These are phyloP conservation scores for Posidonia australis DNA, from an alignment of 106 monocot species.

Conservation along the genomic window DNA sequence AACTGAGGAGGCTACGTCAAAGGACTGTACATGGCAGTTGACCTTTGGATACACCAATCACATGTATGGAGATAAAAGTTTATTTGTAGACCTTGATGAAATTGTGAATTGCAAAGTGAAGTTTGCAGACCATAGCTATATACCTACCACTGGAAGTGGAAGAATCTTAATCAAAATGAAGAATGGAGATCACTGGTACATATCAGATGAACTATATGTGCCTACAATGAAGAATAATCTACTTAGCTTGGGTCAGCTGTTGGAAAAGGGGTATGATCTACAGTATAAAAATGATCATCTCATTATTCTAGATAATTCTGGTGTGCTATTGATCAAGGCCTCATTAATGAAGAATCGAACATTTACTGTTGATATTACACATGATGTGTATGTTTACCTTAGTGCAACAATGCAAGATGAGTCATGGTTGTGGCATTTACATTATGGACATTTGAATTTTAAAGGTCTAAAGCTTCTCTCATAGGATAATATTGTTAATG, in stretches of 20 bases:
- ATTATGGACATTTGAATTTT: background rate
- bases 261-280: background rate
- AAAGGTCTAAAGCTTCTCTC: background rate
- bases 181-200: background rate
- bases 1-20: background rate
- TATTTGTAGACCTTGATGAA: no score
- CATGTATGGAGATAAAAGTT: no score
- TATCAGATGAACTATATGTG: background rate
- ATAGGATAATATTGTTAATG: background rate
- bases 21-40: no score
- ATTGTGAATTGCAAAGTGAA: no score
- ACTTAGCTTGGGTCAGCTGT: background rate
- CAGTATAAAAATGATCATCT: background rate
- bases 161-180: background rate
- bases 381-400: background rate
- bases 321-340: background rate
- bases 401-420: background rate
- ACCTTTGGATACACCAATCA: no score
- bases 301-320: background rate
- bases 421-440: background rate
- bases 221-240: background rate
- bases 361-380: no score
- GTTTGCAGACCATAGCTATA: no score
- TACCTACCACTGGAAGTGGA: background rate
- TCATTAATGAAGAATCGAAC: no score